A percentile compares a stretch with the other conserved stretches of the same genome.
These are phyloP conservation scores for Ustilago vetiveriae DNA, from an alignment of 1,284 basidiomycete genomes.

Conservation along the genomic window DNA sequence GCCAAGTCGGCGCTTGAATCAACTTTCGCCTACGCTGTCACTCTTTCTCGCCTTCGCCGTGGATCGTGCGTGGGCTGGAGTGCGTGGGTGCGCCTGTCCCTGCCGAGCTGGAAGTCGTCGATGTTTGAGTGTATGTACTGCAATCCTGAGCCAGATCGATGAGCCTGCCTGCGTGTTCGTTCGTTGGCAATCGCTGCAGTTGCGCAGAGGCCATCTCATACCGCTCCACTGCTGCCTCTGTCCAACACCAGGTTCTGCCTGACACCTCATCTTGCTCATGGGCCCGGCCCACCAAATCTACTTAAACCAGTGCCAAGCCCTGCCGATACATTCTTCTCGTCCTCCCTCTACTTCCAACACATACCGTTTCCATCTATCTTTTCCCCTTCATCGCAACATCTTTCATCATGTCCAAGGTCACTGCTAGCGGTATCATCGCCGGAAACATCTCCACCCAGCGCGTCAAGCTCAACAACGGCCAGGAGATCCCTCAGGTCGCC, in stretches of 20 bases:
- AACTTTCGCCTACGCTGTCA: no score
- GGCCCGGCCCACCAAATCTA: constrained; percentile 13
- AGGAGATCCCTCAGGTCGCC: constrained; percentile 63
- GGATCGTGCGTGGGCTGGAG: constrained; percentile 19
- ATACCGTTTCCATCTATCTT: background rate
- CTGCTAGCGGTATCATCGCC: constrained; percentile 41
- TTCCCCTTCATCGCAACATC: constrained; percentile 6
- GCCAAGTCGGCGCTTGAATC: constrained; percentile 11
- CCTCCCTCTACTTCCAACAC: constrained; percentile 4
- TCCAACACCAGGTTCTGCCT: no score
- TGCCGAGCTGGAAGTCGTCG: constrained; percentile 11
- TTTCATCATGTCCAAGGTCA: constrained; percentile 45
- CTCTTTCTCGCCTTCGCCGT: no score
- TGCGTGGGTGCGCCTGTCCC: no score
- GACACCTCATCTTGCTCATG: constrained; percentile 2
- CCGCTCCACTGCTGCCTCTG: background rate
- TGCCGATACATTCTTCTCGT: constrained; percentile 11
- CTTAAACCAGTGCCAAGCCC: constrained; percentile 35
- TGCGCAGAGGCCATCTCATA: constrained; percentile 28
- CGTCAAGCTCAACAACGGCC: constrained; percentile 63
- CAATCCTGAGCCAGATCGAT: constrained; percentile 20
- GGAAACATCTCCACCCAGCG: constrained; percentile 62
- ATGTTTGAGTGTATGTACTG: background rate
- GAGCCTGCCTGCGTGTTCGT: background rate
- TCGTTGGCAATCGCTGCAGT: constrained; percentile 4